Evolutionary conservation across 768 basidiomycete species (phyloP).

Genomic region (Podaxis sp.): DNA sequence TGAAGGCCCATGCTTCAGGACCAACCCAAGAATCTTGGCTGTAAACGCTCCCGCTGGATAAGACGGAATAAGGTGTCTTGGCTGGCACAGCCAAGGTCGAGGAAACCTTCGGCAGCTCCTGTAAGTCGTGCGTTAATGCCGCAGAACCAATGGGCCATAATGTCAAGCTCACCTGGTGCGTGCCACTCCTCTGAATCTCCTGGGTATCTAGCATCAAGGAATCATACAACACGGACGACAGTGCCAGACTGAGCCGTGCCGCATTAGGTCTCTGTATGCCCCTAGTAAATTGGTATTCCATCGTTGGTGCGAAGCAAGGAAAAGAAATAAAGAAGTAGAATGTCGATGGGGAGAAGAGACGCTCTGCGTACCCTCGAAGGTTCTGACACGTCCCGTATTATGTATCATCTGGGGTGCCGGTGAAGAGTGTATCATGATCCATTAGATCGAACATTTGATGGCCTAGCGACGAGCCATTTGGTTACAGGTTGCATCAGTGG

Average conservation of each 20-base stretch:
- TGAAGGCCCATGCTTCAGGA: slow-evolving; percentile 3
- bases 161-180: not conserved
- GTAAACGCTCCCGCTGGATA: not conserved
- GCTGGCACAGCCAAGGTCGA: not conserved
- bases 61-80: not conserved
- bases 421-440: not conserved
- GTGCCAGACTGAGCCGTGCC: slow-evolving; percentile 1
- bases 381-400: not conserved
- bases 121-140: too few relatives aligned
- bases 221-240: slow-evolving; percentile 1
- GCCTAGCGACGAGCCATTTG: not conserved
- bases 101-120: not conserved
- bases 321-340: not conserved
- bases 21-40: slow-evolving; percentile 6
- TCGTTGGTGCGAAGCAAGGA: not conserved
- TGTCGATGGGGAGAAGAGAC: not conserved
- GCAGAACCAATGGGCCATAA: too few relatives aligned
- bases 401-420: not conserved
- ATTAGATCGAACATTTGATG: not conserved
- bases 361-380: not conserved
- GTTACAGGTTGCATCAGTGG: not conserved
- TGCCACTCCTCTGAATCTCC: not conserved
- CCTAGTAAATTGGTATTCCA: slow-evolving; percentile 6
- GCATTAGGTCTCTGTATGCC: slow-evolving; percentile 6
- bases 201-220: not conserved